phyloP scores from a whole-genome alignment of 1,139 yeast genomes.

The Lodderomyces beijingensis region DNA sequence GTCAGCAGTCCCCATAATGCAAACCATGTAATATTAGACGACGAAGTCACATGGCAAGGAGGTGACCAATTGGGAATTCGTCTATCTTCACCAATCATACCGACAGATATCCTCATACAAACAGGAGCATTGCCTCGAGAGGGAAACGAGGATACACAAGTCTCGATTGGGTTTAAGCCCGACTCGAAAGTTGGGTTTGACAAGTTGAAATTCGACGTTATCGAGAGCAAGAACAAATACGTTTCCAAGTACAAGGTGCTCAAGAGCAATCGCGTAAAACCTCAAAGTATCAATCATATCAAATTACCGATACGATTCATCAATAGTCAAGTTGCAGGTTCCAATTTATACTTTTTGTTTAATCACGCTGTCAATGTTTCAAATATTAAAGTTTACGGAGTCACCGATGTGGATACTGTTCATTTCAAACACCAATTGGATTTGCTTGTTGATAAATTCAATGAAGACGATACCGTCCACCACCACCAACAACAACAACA shows the following conservation, averaged over 20 bases:
- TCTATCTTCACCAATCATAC: constrained; percentile 27
- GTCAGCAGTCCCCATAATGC: constrained; percentile 31
- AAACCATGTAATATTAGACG: constrained; percentile 35
- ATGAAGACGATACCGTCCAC: constrained; percentile 11
- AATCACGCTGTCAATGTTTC: constrained; percentile 11
- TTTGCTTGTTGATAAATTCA: constrained; percentile 17
- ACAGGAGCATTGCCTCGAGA: constrained; percentile 8
- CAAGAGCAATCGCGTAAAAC: constrained; percentile 18
- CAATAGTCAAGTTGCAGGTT: constrained; percentile 29
- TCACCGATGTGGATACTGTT: constrained; percentile 29
- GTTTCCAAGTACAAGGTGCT: constrained; percentile 28
- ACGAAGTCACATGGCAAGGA: constrained; percentile 34
- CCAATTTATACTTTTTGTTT: constrained; percentile 36
- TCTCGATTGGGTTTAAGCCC: constrained; percentile 33
- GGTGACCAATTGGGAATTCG: constrained; percentile 35
- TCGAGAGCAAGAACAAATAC: constrained; percentile 16
- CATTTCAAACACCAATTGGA: constrained; percentile 27
- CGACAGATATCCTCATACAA: constrained; percentile 34
- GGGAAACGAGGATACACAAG: constrained; percentile 4
- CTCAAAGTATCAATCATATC: constrained; percentile 22
- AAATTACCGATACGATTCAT: constrained; percentile 33
- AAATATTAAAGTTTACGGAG: constrained; percentile 36
- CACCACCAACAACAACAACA: constrained; percentile 5
- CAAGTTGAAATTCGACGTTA: constrained; percentile 6
- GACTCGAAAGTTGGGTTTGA: constrained; percentile 9